Evolutionary conservation across 495 filamentous ascomycete genomes (phyloP).

Genomic region (Rusavskia elegans): DNA sequence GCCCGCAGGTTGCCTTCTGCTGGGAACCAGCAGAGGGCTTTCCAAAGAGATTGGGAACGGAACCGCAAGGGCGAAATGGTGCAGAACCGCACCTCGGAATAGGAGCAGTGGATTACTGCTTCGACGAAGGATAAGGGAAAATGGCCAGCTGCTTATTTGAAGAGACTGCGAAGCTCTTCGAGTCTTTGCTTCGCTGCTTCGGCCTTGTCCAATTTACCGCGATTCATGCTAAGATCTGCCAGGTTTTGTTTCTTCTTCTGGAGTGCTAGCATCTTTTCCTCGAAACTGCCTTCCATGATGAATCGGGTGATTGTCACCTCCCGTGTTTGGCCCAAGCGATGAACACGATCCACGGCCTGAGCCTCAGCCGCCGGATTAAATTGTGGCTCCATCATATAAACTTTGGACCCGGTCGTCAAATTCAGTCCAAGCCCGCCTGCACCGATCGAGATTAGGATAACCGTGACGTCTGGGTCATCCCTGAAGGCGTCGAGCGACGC

Average conservation of each 20-base stretch:
- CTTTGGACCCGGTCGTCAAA: conserved; percentile 66
- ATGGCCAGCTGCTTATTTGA: conserved; percentile 34
- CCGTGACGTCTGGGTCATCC: conserved; percentile 50
- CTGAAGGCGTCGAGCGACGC: conserved; percentile 61
- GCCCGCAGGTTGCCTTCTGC: too few species aligned
- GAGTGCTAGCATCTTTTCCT: conserved; percentile 81
- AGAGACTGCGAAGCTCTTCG: conserved; percentile 67
- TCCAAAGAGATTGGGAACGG: too few species aligned
- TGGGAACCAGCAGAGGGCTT: too few species aligned
- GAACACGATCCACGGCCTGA: conserved; percentile 87
- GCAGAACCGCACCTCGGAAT: background rate
- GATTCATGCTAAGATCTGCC: conserved; percentile 70
- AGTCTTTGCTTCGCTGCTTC: conserved; percentile 64
- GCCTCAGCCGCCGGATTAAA: conserved; percentile 92
- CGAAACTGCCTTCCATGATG: conserved; percentile 80
- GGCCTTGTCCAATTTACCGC: conserved; percentile 49
- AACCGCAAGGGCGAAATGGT: too few species aligned
- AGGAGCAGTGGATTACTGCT: too few species aligned
- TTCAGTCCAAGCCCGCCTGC: conserved; percentile 90
- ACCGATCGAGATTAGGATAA: conserved; percentile 81
- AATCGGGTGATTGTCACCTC: conserved; percentile 67
- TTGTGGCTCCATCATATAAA: conserved; percentile 96
- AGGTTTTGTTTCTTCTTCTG: conserved; percentile 83
- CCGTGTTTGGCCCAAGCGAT: conserved; percentile 79
- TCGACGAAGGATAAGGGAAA: too few species aligned